Base-by-base conservation (phyloP, 2,329 filamentous ascomycete species). In the Penicillium sp. region DNA sequence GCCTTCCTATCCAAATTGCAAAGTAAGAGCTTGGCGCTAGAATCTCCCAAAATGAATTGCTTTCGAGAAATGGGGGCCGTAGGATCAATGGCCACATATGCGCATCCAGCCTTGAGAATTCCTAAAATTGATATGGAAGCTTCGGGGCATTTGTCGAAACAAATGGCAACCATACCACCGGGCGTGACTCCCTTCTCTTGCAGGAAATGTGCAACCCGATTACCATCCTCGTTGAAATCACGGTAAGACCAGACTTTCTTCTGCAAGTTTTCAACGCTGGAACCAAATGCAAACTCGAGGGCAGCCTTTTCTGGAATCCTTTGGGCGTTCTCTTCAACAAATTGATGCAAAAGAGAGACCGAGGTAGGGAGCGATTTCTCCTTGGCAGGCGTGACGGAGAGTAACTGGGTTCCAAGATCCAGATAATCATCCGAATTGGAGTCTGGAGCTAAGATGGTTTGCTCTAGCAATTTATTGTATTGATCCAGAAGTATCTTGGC, bases 91-190 rank as follows among this genome's bases (percentile, higher is more conserved):
- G 91, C 90, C 13, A 96, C 79, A 68, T 92, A 95, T 1, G 87
- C 84, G 65, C 88, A 92, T 0, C 91, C 91, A 5, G 88, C 84
- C 68, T 96, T 96, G 26, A 95, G 74, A 47, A 94, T 86, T 1
- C 90, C 91, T 1, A 95, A 75, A 32, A 95, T 91, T 0, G 87
- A 82, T 62, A 94, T 90, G 30, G 90, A 92, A 0, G 90, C 91
- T 65, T 93, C 88, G 0, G 91, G 86, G 54, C 87, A 92, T 66
- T 96, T 96, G 49, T 91, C 85, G 63, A 95, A 95, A 65, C 88
- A 91, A 7, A 93, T 80, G 0, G 85, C 90, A 18, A 96, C 78
- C 4, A 92, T 84, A 21, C 75, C 75, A 0, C 89, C 87, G 0
- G 82, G 75, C 0, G 67, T 55, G 0, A 84, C 71, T 2, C 78